phyloP scores from a whole-genome alignment of 164 flowering plant genomes.

The Nymphaea thermarum region DNA sequence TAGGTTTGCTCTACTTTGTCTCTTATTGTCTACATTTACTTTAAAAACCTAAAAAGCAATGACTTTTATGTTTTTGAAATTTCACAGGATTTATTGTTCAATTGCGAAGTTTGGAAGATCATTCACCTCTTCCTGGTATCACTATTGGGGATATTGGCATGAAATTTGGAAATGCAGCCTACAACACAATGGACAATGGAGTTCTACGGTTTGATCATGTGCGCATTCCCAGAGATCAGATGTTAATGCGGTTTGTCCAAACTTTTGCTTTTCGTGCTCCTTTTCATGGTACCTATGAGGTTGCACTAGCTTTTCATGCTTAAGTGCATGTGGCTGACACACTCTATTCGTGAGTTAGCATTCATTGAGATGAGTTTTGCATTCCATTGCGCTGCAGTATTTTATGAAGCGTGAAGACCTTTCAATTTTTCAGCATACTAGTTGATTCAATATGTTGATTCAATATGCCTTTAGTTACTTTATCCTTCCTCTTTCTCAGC shows the following conservation, averaged over 20 bases:
- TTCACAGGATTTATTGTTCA: conserved; percentile 88
- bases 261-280: neutral
- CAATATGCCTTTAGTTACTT: too few relatives aligned
- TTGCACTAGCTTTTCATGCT: too few relatives aligned
- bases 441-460: too few relatives aligned
- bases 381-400: too few relatives aligned
- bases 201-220: conserved; percentile 79
- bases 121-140: conserved; percentile 79
- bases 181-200: conserved; percentile 95
- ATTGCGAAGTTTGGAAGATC: conserved; percentile 85
- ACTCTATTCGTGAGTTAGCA: too few relatives aligned
- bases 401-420: too few relatives aligned
- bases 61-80: neutral
- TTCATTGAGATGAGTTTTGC: too few relatives aligned
- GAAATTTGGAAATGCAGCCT: conserved; percentile 98
- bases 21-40: neutral
- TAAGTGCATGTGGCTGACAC: too few relatives aligned
- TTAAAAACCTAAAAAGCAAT: neutral
- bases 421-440: too few relatives aligned
- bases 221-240: conserved; percentile 87
- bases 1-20: neutral
- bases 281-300: neutral
- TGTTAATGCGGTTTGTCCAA: conserved; percentile 78
- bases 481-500: too few relatives aligned
- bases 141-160: conserved; percentile 93